Evolutionary conservation across 2,329 filamentous ascomycete species (phyloP).

Genomic region (Xylaria digitata): DNA sequence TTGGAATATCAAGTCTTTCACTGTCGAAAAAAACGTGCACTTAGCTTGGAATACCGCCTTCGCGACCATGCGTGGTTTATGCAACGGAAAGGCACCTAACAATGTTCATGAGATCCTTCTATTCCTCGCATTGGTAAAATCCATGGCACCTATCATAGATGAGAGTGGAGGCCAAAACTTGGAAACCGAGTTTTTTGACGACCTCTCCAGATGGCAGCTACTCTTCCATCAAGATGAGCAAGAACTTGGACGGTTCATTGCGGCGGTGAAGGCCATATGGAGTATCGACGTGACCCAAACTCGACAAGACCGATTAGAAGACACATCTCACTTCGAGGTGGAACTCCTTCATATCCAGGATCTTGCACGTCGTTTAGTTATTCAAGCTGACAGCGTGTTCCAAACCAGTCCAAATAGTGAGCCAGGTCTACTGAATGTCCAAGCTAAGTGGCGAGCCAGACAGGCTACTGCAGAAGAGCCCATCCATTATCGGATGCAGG

Average conservation of each 20-base stretch:
- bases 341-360: slow-evolving; percentile 1
- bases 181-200: slow-evolving; percentile 8
- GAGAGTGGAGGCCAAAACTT: not conserved
- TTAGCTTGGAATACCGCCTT: not conserved
- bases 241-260: not conserved
- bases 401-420: not conserved
- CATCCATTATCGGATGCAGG: not conserved
- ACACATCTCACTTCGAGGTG: not conserved
- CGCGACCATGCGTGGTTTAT: not conserved
- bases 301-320: not conserved
- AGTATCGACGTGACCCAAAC: slow-evolving; percentile 1
- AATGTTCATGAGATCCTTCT: not conserved
- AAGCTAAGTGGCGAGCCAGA: slow-evolving; percentile 14
- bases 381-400: not conserved
- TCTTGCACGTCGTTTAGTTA: not conserved
- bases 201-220: slow-evolving; percentile 7
- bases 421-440: not conserved
- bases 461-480: not conserved
- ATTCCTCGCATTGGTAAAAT: slow-evolving; percentile 13
- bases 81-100: not conserved
- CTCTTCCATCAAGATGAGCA: not conserved
- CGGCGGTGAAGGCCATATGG: not conserved
- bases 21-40: not conserved
- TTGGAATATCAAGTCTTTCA: no score
- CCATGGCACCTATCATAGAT: slow-evolving; percentile 12